Evolutionary conservation across 768 basidiomycete genomes (phyloP), one percentile per base, ranked within the genome.

Genomic region (Collybia mongolica): DNA sequence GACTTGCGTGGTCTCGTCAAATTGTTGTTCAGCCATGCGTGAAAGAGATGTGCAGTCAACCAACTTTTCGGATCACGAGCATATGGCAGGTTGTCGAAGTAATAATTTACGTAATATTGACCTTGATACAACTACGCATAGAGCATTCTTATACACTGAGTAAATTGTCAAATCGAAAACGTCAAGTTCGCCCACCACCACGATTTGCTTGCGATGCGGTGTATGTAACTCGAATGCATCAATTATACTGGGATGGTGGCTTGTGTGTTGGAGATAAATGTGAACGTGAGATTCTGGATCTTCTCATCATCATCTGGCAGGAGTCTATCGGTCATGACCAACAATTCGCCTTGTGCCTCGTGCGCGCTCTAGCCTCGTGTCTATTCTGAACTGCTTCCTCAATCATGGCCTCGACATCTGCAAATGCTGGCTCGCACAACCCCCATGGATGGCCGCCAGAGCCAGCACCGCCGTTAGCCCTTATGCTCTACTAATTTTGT

Each of bases 1-100:
- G 45, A 87, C 90, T 72, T 88, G 84, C 20, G 88, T 83, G n/a
- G 83, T 76, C 49, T 89, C 84, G 72, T 93, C 89, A 52, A 92
- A 86, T 64, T 84, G 77, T 32, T 32, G 32, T 49, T 72, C 81
- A 46, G 75, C 66, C 76, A 81, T 81, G 62, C n/a, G n/a, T n/a
- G n/a, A n/a, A n/a, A n/a, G 57, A 52, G 52, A 56, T 43, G 19
- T 46, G 24, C 37, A 26, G 49, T 43, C 37, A 41, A 43, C 38
- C 24, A 26, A 26, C 24, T 26, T 26, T 26, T 26, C 7, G n/a
- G 24, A 26, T 26, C 24, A 7, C 24, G 3, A 7, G 24, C 24
- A 26, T 7, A 26, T n/a, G n/a, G n/a, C n/a, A n/a, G n/a, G n/a
- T n/a, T n/a, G n/a, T n/a, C n/a, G n/a, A n/a, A n/a, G 7, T 7